Percentiles rank a stretch among this genome's conserved stretches.
Conservation (phyloP, 805 yeast species). For the Suhomyces emberorum region DNA sequence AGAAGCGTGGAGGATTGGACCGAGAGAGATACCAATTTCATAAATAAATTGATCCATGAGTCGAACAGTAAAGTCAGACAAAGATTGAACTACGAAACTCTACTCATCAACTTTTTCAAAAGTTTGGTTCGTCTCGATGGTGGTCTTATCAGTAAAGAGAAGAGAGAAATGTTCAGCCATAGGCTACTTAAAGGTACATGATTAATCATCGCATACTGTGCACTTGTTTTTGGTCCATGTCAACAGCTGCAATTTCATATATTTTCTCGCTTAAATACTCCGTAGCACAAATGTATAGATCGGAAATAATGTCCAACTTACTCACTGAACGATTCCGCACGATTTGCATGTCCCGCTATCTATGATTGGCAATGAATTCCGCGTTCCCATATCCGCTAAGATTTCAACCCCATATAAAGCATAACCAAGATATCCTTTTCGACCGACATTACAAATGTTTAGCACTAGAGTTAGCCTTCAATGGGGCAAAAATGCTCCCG, state of each 20-base stretch:
- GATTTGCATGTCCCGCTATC: too few relatives aligned
- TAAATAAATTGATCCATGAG: conserved; percentile 19
- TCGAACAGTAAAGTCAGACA: conserved; percentile 18
- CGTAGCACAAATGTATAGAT: too few relatives aligned
- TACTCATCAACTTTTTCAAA: conserved; percentile 32
- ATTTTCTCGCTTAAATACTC: too few relatives aligned
- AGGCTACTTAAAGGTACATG: neutral
- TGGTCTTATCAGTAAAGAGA: conserved; percentile 16
- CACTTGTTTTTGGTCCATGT: too few relatives aligned
- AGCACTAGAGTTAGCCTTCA: conserved; percentile 46
- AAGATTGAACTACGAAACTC: conserved; percentile 32
- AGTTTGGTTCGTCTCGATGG: conserved; percentile 39
- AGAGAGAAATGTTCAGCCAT: conserved; percentile 3
- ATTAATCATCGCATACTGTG: too few relatives aligned
- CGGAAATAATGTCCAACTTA: too few relatives aligned
- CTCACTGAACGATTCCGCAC: too few relatives aligned
- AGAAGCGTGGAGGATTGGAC: conserved; percentile 40
- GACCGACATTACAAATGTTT: too few relatives aligned
- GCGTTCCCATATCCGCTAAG: too few relatives aligned
- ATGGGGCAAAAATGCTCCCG: conserved; percentile 44
- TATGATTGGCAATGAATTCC: neutral
- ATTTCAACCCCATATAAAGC: too few relatives aligned
- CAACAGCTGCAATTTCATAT: too few relatives aligned
- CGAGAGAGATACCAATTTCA: conserved; percentile 32
- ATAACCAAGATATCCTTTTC: too few relatives aligned